phyloP scores from a whole-genome alignment of 2,329 filamentous ascomycete genomes.

The Nemania serpens region DNA sequence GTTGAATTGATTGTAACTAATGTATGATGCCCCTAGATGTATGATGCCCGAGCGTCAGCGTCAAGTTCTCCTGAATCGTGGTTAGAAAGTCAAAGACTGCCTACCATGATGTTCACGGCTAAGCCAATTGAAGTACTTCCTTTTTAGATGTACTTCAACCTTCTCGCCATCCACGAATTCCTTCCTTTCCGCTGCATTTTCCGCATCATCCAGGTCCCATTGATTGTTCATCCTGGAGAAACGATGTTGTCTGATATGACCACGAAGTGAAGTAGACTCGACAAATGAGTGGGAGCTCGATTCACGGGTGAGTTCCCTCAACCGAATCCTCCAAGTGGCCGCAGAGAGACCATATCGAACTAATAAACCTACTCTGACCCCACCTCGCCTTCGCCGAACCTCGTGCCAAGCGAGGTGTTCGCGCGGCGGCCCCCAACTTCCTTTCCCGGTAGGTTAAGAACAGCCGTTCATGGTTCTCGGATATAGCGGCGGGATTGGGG shows the following conservation, averaged over 20 bases:
- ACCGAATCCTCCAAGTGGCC: no score
- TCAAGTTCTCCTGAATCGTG: not conserved
- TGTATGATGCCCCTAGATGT: constrained; percentile 22
- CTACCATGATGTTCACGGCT: constrained; percentile 19
- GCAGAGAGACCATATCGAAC: no score
- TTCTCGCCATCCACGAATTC: not conserved
- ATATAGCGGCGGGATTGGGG: not conserved
- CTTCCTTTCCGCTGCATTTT: not conserved
- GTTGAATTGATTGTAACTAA: constrained; percentile 23
- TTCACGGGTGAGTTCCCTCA: no score
- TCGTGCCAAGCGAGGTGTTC: not conserved
- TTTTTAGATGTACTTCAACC: not conserved
- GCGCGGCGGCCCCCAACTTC: no score
- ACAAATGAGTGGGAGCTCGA: not conserved
- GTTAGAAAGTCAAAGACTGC: not conserved
- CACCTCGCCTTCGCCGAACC: no score
- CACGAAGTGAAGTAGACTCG: not conserved
- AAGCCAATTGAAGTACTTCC: constrained; percentile 21
- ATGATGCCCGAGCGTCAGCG: not conserved
- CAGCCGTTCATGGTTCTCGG: no score
- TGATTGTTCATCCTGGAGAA: not conserved
- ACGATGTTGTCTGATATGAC: not conserved
- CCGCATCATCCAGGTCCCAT: not conserved
- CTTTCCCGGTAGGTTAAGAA: not conserved
- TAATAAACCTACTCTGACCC: no score